These are phyloP conservation scores for Cicer yamashitae DNA, from an alignment of 306 rosid species.

Conservation along the genomic window DNA sequence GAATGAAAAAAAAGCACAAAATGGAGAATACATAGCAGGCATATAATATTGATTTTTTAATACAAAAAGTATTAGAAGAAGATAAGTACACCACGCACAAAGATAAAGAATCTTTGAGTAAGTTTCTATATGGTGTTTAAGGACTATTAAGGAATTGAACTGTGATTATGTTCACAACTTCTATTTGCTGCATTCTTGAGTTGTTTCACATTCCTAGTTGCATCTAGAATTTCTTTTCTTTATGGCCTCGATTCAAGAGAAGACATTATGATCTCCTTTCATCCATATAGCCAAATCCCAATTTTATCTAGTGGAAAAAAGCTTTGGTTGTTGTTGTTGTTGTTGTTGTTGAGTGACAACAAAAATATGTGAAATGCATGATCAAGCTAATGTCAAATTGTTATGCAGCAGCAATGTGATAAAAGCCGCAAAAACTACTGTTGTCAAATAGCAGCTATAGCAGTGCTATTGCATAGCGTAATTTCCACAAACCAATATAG, in stretches of 20 bases:
- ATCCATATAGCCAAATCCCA: too few species aligned
- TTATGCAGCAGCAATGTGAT: not conserved
- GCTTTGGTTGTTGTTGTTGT: not conserved
- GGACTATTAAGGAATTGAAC: not conserved
- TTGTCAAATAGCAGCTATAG: too few species aligned
- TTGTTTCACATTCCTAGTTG: not conserved
- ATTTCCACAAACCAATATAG: too few species aligned
- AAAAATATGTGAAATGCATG: not conserved
- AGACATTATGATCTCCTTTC: too few species aligned
- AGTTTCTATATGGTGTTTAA: not conserved
- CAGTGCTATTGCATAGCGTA: too few species aligned
- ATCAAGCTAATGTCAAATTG: conserved; percentile 6
- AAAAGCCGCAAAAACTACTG: not conserved
- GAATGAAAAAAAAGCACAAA: not conserved
- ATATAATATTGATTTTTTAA: not conserved
- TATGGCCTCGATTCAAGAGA: too few species aligned
- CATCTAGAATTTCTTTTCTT: not conserved
- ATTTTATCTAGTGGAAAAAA: too few species aligned
- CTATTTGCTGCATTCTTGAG: not conserved
- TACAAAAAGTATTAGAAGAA: not conserved
- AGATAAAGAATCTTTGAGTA: not conserved
- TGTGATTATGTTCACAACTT: not conserved
- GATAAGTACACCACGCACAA: not conserved
- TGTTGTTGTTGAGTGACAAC: not conserved
- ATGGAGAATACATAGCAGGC: not conserved